These are phyloP conservation scores for Ophiostoma montium DNA, from an alignment of 2,329 filamentous ascomycete genomes.

Conservation along the genomic window DNA sequence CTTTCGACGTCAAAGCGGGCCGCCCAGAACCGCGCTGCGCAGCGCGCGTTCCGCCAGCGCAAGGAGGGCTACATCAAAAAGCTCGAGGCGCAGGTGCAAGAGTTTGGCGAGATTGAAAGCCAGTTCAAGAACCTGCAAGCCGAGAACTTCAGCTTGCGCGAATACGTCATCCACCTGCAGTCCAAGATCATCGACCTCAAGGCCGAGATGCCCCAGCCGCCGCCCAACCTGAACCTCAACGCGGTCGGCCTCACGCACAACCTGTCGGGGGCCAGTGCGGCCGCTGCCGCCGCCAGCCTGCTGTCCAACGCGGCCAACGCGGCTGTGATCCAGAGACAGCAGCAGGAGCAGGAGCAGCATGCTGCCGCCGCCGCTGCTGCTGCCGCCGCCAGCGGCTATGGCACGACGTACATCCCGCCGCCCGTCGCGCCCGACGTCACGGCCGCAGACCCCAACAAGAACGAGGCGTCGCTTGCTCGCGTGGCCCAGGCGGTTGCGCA, in stretches of 20 bases:
- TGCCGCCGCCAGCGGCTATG: not conserved
- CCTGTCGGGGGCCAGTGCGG: not conserved
- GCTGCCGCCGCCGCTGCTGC: not conserved
- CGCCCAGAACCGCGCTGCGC: conserved; percentile 89
- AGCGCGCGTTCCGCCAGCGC: conserved; percentile 93
- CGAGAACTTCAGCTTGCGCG: conserved; percentile 81
- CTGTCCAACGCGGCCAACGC: conserved; percentile 8
- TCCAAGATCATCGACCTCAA: conserved; percentile 70
- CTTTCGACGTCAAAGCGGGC: conserved; percentile 91
- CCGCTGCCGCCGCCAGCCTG: conserved; percentile 5
- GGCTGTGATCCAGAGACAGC: conserved; percentile 3
- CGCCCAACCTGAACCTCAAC: conserved; percentile 60
- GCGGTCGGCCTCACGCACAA: not conserved
- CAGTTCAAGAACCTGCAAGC: conserved; percentile 67
- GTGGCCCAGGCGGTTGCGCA: conserved; percentile 33
- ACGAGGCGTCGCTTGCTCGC: conserved; percentile 26
- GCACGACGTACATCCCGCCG: not conserved
- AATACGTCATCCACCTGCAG: conserved; percentile 87
- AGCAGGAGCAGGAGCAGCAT: conserved; percentile 7
- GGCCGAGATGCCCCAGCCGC: conserved; percentile 72
- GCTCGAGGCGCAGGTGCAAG: conserved; percentile 83
- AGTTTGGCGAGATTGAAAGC: conserved; percentile 60
- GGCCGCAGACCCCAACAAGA: conserved; percentile 1
- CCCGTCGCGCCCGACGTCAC: not conserved
- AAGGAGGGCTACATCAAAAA: conserved; percentile 99